Percentiles rank a stretch among this genome's conserved stretches.
Conservation (phyloP, 2,329 filamentous ascomycete species). For the Phoma sp. region DNA sequence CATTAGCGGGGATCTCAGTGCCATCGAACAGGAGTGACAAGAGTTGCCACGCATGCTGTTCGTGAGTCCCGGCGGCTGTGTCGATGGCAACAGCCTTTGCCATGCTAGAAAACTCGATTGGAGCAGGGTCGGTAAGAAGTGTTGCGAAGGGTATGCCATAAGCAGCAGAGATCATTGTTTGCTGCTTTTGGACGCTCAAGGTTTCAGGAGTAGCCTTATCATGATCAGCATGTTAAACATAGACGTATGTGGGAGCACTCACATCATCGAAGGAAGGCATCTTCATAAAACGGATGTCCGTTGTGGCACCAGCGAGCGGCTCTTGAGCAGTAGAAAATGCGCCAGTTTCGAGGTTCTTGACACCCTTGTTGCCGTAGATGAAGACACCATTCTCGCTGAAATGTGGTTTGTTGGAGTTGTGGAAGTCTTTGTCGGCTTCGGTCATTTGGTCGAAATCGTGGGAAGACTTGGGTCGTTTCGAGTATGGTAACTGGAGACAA, state of each 20-base stretch:
- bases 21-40: constrained; percentile 87
- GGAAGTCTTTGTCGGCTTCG: constrained; percentile 71
- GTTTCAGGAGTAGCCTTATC: constrained; percentile 63
- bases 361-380: constrained; percentile 65
- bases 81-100: constrained; percentile 51
- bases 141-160: constrained; percentile 68
- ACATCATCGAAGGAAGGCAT: constrained; percentile 60
- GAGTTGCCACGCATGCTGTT: constrained; percentile 83
- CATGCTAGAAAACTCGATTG: constrained; percentile 62
- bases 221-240: constrained; percentile 25
- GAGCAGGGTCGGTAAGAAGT: constrained; percentile 55
- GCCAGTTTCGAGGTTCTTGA: constrained; percentile 53
- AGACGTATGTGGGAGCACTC: constrained; percentile 25
- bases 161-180: constrained; percentile 53
- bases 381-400: constrained; percentile 81
- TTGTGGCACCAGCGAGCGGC: constrained; percentile 68
- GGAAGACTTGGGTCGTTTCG: constrained; percentile 76
- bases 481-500: constrained; percentile 79
- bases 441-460: constrained; percentile 69
- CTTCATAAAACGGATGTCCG: constrained; percentile 70
- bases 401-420: constrained; percentile 76
- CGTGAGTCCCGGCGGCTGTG: constrained; percentile 59
- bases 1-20: constrained; percentile 40
- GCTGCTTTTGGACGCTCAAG: constrained; percentile 62
- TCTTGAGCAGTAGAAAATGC: constrained; percentile 63